These are phyloP conservation scores for Penicillium frequentans DNA, from an alignment of 2,329 filamentous ascomycete genomes.

Conservation along the genomic window DNA sequence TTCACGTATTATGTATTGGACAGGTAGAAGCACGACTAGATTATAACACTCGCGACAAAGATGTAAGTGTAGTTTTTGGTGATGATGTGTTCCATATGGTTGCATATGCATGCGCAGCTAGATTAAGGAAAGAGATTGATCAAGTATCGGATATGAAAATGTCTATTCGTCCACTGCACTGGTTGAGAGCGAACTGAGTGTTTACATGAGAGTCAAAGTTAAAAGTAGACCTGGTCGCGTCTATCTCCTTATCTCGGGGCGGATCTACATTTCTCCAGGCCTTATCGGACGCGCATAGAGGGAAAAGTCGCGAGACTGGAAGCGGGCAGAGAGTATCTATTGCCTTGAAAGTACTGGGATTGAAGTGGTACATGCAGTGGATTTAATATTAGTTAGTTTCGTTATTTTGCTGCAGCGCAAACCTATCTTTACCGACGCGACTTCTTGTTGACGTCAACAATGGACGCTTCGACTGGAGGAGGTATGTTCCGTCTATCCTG, in stretches of 20 bases:
- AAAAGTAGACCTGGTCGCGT: slow-evolving; percentile 16
- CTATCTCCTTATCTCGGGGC: slow-evolving; percentile 18
- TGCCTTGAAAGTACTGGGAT: neutral
- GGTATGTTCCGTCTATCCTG: slow-evolving; percentile 17
- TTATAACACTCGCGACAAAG: too few species aligned
- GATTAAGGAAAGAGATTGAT: too few species aligned
- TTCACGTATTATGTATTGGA: too few species aligned
- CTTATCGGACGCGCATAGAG: slow-evolving; percentile 28
- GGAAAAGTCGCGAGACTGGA: neutral
- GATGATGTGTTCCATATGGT: too few species aligned
- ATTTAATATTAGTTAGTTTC: neutral
- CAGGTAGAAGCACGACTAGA: too few species aligned
- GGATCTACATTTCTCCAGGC: slow-evolving; percentile 21
- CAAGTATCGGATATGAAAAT: too few species aligned
- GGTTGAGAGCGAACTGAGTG: too few species aligned
- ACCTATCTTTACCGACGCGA: neutral
- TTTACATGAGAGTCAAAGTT: neutral
- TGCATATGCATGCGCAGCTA: too few species aligned
- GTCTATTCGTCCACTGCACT: too few species aligned
- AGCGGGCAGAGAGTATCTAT: neutral
- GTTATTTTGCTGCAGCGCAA: neutral
- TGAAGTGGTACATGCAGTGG: neutral
- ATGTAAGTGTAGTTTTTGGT: too few species aligned
- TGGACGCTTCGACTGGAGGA: slow-evolving; percentile 28
- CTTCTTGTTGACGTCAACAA: slow-evolving; percentile 17